Evolutionary conservation across 805 yeast genomes (phyloP), one percentile per base, ranked within the genome.

Genomic region (Candida verbasci): DNA sequence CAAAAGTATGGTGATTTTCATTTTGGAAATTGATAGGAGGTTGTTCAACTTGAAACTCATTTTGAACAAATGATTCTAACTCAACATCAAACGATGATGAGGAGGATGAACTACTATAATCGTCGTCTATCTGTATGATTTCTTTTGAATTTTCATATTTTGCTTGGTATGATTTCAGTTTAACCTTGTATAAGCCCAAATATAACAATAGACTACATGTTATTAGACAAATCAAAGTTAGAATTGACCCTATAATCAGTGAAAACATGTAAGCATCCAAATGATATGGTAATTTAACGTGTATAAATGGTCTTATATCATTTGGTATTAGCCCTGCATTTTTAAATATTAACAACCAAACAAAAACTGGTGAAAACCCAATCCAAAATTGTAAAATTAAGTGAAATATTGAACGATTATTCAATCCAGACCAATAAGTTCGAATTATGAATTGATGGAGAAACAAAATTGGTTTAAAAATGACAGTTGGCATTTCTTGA

Each of bases 321-420:
- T 60, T 66, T 7, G 87, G 86, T 18, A 80, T 76, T 2, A 62
- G 26, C 2, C 77, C 78, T 1, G 85, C 84, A 47, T 78, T 68
- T 51, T 77, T 73, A 58, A 79, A 80, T 16, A 76, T 68, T 26
- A 55, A 38, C 28, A 80, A 56, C 85, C 85, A 79, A 15, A 68
- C 46, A 25, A 74, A 58, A 3, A 79, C 70, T 0, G 78, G 78
- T 2, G 66, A 52, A 52, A 80, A 79, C 50, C 75, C 76, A 30
- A 67, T 41, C 29, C 55, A 42, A 41, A 78, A 78, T 43, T 68
- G 72, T 26, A 72, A 35, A 1, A 64, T 51, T 3, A 77, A 48
- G 3, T 59, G 49, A 18, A 72, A 39, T 2, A 70, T 35, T 29
- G 58, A 62, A 26, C 74, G 52, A 29, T 58, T 55, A 45, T 73